Conservation (phyloP, 768 basidiomycete species). For the Lactarius sp. region DNA sequence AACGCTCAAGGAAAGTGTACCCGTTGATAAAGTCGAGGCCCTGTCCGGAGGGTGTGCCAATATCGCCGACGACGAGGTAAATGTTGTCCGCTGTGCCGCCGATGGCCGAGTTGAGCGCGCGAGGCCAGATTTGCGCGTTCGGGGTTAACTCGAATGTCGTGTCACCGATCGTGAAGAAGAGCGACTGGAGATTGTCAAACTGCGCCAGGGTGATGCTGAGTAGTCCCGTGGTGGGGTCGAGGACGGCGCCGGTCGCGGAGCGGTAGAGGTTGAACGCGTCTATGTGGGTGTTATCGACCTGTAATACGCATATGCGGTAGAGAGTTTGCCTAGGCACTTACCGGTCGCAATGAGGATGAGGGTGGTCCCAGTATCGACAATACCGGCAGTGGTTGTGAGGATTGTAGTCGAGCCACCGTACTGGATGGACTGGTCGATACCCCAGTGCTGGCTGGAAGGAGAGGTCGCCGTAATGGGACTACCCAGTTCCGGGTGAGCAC, state of each 20-base stretch:
- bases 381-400: slow-evolving; percentile 30
- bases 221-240: slow-evolving; percentile 33
- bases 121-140: slow-evolving; percentile 41
- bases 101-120: slow-evolving; percentile 34
- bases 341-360: slow-evolving; percentile 33
- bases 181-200: slow-evolving; percentile 31
- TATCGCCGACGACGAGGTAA: slow-evolving; percentile 33
- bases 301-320: slow-evolving; percentile 21
- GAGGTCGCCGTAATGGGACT: slow-evolving; percentile 32
- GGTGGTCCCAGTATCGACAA: slow-evolving; percentile 38
- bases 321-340: slow-evolving; percentile 21
- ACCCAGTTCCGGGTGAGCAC: neutral
- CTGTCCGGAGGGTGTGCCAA: slow-evolving; percentile 39
- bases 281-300: slow-evolving; percentile 23
- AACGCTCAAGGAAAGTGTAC: no score
- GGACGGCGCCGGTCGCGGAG: slow-evolving; percentile 32
- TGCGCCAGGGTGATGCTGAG: slow-evolving; percentile 31
- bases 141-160: slow-evolving; percentile 38
- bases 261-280: slow-evolving; percentile 33
- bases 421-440: slow-evolving; percentile 33
- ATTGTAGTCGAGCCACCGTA: slow-evolving; percentile 30
- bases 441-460: slow-evolving; percentile 34
- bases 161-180: slow-evolving; percentile 34
- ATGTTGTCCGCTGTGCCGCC: no score
- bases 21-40: slow-evolving; percentile 43